A percentile compares a stretch with the other conserved stretches of the same genome.
phyloP scores from a whole-genome alignment of 1,284 basidiomycete genomes.

The Melampsora abietis-canadensis region DNA sequence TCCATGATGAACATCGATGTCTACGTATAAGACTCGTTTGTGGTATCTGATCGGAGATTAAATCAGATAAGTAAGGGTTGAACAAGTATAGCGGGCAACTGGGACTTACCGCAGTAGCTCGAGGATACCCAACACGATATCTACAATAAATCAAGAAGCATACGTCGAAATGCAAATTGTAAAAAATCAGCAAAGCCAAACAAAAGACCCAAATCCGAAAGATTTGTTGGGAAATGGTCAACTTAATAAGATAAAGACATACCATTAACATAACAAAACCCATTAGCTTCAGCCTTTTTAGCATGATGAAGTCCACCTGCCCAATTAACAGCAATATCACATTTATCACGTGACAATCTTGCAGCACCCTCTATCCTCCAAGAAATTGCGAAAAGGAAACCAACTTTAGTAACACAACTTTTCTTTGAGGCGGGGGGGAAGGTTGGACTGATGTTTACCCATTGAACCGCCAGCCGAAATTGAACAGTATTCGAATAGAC shows the following conservation, averaged over 20 bases:
- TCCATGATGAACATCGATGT: constrained; percentile 98
- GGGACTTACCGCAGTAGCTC: constrained; percentile 73
- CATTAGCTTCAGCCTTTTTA: constrained; percentile 96
- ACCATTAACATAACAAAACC: constrained; percentile 99
- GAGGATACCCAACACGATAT: constrained; percentile 94
- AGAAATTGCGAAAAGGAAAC: not conserved
- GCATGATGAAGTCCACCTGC: constrained; percentile 96
- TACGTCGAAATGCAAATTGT: no score
- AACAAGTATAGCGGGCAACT: constrained; percentile 27
- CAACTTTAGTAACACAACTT: not conserved
- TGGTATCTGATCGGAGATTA: constrained; percentile 66
- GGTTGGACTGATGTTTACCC: constrained; percentile 62
- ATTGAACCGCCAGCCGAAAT: constrained; percentile 98
- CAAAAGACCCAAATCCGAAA: constrained; percentile 17
- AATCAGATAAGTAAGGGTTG: not conserved
- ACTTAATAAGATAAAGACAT: constrained; percentile 36
- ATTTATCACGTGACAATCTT: constrained; percentile 89
- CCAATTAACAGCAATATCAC: constrained; percentile 98
- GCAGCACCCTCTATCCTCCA: constrained; percentile 80
- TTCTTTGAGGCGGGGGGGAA: not conserved
- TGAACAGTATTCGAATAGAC: constrained; percentile 95
- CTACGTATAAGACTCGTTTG: constrained; percentile 90
- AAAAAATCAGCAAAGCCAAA: no score
- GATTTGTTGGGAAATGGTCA: not conserved
- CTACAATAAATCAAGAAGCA: constrained; percentile 55